Evolutionary conservation across 2,329 filamentous ascomycete species (phyloP).

Genomic region (Colletotrichum sp.): DNA sequence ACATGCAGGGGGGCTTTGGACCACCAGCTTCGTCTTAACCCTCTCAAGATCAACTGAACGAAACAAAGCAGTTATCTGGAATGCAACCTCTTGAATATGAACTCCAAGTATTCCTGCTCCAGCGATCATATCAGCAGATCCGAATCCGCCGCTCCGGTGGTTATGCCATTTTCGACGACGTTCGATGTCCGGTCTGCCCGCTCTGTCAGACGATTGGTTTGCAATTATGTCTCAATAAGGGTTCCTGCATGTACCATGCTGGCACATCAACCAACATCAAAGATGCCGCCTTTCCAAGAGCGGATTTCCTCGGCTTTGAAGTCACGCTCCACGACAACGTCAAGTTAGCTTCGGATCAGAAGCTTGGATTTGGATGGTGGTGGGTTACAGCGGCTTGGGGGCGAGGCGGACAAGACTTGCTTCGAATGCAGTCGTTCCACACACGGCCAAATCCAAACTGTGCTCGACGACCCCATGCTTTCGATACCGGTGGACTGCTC

Average conservation of each 20-base stretch:
- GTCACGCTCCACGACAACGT: neutral
- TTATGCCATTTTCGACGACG: neutral
- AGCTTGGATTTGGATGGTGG: neutral
- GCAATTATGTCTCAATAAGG: neutral
- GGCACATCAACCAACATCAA: neutral
- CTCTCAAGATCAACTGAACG: neutral
- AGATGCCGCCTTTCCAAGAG: neutral
- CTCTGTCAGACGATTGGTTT: neutral
- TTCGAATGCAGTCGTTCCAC: neutral
- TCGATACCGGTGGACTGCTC: neutral
- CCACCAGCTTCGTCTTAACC: neutral
- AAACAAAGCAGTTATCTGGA: neutral
- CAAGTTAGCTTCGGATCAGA: neutral
- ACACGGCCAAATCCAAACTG: neutral
- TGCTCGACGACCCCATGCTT: neutral
- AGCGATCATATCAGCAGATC: neutral
- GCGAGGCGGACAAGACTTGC: neutral
- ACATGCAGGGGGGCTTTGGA: neutral
- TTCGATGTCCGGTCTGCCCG: neutral
- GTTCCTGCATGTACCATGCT: constrained; percentile 6
- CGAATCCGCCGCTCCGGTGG: neutral
- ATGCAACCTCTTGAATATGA: neutral
- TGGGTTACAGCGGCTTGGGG: neutral
- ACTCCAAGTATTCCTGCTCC: neutral
- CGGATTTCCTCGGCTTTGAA: neutral